A percentile compares a stretch with the other conserved stretches of the same genome.
These are phyloP conservation scores for Elsinoe arachidis DNA, from an alignment of 2,329 filamentous ascomycete species.

Conservation along the genomic window DNA sequence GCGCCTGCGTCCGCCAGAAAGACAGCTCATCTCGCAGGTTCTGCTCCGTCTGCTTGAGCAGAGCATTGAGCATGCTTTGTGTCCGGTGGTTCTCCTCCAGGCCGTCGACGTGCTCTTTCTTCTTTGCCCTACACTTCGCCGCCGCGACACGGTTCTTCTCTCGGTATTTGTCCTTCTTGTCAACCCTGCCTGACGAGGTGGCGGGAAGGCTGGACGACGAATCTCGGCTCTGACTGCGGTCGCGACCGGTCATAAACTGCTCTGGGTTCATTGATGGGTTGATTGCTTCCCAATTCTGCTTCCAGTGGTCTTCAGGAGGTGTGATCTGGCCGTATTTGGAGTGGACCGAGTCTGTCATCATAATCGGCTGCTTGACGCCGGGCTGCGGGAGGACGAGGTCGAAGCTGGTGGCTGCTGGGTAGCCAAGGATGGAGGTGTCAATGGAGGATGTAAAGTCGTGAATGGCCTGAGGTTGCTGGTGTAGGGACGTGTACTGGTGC, in stretches of 20 bases:
- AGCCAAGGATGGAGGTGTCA: neutral
- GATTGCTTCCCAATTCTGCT: conserved; percentile 17
- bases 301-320: conserved; percentile 26
- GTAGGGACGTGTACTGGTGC: neutral
- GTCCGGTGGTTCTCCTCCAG: conserved; percentile 41
- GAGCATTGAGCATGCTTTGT: conserved; percentile 26
- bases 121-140: conserved; percentile 65
- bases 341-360: conserved; percentile 6
- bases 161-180: conserved; percentile 51
- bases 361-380: neutral
- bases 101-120: conserved; percentile 48
- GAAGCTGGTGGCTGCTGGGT: neutral
- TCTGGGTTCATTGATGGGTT: neutral
- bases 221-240: conserved; percentile 4
- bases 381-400: neutral
- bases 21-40: conserved; percentile 27
- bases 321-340: conserved; percentile 28
- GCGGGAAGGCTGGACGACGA: neutral
- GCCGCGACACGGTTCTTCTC: conserved; percentile 65
- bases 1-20: conserved; percentile 24
- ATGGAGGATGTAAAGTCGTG: neutral
- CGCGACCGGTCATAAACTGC: neutral
- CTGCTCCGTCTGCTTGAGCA: conserved; percentile 25
- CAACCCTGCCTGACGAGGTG: conserved; percentile 21
- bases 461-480: neutral